Conservation (phyloP, 164 flowering plant genomes). For the Liriodendron chinense region DNA sequence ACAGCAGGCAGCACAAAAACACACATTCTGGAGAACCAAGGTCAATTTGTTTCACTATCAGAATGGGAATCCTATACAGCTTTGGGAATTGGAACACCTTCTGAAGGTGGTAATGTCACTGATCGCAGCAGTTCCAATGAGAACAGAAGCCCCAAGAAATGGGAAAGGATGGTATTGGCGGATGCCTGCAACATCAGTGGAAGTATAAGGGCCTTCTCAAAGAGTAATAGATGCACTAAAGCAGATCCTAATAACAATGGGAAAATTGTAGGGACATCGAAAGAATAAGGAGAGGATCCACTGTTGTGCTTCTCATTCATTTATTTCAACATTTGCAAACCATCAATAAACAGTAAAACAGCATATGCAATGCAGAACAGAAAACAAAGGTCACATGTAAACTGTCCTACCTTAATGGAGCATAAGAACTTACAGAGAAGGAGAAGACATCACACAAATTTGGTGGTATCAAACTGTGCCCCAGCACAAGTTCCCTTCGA, state of each 20-base stretch:
- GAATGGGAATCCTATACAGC: slow-evolving; percentile 35
- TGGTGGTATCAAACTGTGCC: background rate
- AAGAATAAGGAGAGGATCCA: too few species aligned
- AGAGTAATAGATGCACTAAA: background rate
- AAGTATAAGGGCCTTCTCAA: background rate
- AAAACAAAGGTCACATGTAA: background rate
- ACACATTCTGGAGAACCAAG: background rate
- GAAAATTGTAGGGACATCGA: too few species aligned
- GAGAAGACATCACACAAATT: background rate
- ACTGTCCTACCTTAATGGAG: background rate
- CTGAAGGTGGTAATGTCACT: slow-evolving; percentile 71
- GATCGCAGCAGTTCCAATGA: slow-evolving; percentile 93
- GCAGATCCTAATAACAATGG: background rate
- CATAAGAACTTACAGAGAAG: background rate
- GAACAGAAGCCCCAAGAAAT: slow-evolving; percentile 82
- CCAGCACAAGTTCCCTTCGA: too few species aligned
- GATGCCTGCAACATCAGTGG: slow-evolving; percentile 66
- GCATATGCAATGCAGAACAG: background rate
- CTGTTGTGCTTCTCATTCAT: too few species aligned
- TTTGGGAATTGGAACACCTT: slow-evolving; percentile 48
- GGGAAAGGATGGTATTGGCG: slow-evolving; percentile 91
- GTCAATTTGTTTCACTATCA: background rate
- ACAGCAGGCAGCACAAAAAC: background rate
- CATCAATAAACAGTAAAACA: background rate
- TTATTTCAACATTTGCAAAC: background rate